These are phyloP conservation scores for Shiraia sp. DNA, from an alignment of 2,329 filamentous ascomycete genomes.

Conservation along the genomic window DNA sequence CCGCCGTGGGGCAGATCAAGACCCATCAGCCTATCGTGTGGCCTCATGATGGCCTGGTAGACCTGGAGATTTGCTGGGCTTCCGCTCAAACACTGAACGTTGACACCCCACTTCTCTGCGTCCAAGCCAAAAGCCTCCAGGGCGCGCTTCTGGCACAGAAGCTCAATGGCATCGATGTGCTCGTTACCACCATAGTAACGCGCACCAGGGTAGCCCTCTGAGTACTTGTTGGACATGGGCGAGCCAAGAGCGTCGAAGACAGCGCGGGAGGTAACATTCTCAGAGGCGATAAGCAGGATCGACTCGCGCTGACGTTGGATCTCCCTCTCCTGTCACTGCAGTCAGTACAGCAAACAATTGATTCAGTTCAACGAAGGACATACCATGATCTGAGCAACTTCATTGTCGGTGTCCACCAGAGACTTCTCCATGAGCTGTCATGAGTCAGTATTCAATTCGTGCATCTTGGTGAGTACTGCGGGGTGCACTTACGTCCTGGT, in stretches of 20 bases:
- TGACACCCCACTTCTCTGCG: slow-evolving; percentile 90
- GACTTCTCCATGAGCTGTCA: slow-evolving; percentile 91
- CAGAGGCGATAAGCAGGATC: slow-evolving; percentile 65
- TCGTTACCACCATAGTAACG: slow-evolving; percentile 97
- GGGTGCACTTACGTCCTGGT: slow-evolving; percentile 62
- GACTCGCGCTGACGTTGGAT: slow-evolving; percentile 97
- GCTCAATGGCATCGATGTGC: slow-evolving; percentile 89
- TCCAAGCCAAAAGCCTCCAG: slow-evolving; percentile 85
- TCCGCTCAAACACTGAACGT: slow-evolving; percentile 84
- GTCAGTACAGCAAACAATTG: slow-evolving; percentile 11
- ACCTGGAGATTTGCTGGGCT: slow-evolving; percentile 97
- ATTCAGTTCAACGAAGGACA: slow-evolving; percentile 24
- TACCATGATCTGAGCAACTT: slow-evolving; percentile 97
- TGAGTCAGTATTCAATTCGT: slow-evolving; percentile 41
- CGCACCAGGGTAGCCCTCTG: slow-evolving; percentile 94
- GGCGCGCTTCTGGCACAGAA: slow-evolving; percentile 86
- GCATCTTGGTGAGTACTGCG: slow-evolving; percentile 15
- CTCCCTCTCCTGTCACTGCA: slow-evolving; percentile 71
- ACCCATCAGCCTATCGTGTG: slow-evolving; percentile 96
- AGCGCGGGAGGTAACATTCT: slow-evolving; percentile 46
- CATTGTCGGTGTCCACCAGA: slow-evolving; percentile 86
- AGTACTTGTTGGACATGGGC: slow-evolving; percentile 84
- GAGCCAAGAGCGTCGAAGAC: slow-evolving; percentile 56
- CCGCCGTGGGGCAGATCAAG: slow-evolving; percentile 92
- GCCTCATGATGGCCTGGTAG: slow-evolving; percentile 95